Percentiles rank a stretch among this genome's conserved stretches.
phyloP scores from a whole-genome alignment of 31 red algal species.

The Bonnemaisonia californica region DNA sequence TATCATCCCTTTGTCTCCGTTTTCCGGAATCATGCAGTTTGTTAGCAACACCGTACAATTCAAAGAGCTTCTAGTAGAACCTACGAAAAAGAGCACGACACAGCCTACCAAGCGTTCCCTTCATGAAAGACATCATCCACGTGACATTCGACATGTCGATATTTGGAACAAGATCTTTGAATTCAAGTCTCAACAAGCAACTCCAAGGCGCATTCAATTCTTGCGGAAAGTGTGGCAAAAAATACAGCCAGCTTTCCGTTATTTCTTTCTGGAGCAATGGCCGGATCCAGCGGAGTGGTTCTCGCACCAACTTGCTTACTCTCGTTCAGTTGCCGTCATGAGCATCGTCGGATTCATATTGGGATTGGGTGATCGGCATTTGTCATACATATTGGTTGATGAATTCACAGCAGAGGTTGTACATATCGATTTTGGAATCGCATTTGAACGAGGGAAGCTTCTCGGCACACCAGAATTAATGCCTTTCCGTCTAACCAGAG shows the following conservation, averaged over 20 bases:
- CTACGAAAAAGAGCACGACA: constrained; percentile 13
- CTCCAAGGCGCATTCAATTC: constrained; percentile 24
- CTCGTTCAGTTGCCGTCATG: constrained; percentile 88
- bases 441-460: constrained; percentile 93
- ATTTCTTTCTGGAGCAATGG: constrained; percentile 92
- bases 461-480: constrained; percentile 86
- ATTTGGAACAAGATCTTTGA: constrained; percentile 50
- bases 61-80: constrained; percentile 69
- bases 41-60: constrained; percentile 76
- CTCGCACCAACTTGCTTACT: constrained; percentile 78
- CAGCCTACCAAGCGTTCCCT: constrained; percentile 28
- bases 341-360: constrained; percentile 91
- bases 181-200: neutral
- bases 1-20: constrained; percentile 89
- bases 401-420: constrained; percentile 77
- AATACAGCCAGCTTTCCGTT: constrained; percentile 87
- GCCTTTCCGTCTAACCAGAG: constrained; percentile 92
- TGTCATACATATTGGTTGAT: constrained; percentile 89
- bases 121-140: constrained; percentile 72
- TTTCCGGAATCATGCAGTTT: constrained; percentile 90
- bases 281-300: constrained; percentile 81
- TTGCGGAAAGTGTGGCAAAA: constrained; percentile 59
- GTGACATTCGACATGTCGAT: constrained; percentile 45
- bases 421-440: constrained; percentile 96
- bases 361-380: constrained; percentile 92